Percentiles rank a stretch among this genome's conserved stretches.
Conservation (phyloP, 768 basidiomycete species). For the Naganishia onofrii region DNA sequence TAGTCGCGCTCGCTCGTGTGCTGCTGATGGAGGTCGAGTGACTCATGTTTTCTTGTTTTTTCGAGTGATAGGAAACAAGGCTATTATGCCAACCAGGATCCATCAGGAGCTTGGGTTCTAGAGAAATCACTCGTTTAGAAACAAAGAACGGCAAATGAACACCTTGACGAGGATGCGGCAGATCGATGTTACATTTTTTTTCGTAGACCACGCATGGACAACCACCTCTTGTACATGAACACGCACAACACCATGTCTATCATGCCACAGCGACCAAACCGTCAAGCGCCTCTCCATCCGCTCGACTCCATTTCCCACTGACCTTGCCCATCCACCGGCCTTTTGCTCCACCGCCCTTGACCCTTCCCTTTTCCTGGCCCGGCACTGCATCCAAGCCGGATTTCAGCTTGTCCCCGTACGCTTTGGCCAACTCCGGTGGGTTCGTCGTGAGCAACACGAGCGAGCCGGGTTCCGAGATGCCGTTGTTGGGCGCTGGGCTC, state of each 20-base stretch:
- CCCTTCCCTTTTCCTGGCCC: constrained; percentile 35
- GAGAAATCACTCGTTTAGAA: constrained; percentile 12
- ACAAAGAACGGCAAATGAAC: neutral
- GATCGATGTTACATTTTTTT: too few relatives aligned
- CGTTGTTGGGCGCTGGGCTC: constrained; percentile 14
- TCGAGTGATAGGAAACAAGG: constrained; percentile 3
- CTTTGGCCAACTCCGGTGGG: constrained; percentile 42
- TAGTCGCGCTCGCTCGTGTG: too few relatives aligned
- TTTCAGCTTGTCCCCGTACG: constrained; percentile 39
- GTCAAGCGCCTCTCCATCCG: neutral
- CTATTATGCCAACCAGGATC: constrained; percentile 23
- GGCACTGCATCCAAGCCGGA: constrained; percentile 35
- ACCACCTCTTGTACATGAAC: neutral
- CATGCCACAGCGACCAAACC: neutral
- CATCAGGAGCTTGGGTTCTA: constrained; percentile 18
- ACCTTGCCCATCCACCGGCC: constrained; percentile 49
- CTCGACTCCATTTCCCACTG: constrained; percentile 42
- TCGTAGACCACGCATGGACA: neutral
- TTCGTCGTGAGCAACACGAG: constrained; percentile 41
- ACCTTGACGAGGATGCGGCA: neutral
- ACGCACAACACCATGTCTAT: neutral
- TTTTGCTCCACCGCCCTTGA: constrained; percentile 50
- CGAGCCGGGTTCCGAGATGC: constrained; percentile 16
- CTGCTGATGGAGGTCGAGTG: neutral
- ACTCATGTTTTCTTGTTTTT: neutral